These are phyloP conservation scores for Schrenkiella parvula DNA, from an alignment of 345 rosid species.

Conservation along the genomic window DNA sequence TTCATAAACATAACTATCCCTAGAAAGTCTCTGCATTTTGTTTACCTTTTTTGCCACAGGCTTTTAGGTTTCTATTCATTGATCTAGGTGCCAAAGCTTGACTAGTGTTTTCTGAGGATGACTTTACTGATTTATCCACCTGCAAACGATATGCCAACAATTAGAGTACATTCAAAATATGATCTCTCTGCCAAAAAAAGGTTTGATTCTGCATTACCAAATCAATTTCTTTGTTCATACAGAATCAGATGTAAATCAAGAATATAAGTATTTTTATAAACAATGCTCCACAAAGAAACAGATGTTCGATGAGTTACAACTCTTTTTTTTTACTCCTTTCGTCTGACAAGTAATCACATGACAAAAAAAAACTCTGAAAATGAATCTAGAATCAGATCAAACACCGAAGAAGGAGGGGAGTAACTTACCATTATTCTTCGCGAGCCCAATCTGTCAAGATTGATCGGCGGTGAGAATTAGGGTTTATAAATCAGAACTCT, in stretches of 20 bases:
- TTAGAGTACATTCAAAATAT: neutral
- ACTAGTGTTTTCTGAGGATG: neutral
- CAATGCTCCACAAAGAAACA: neutral
- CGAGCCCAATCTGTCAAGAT: neutral
- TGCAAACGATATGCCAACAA: neutral
- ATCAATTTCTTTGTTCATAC: neutral
- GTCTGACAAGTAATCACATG: neutral
- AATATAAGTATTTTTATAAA: neutral
- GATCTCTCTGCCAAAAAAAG: neutral
- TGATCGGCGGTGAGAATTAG: neutral
- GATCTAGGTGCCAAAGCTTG: slow-evolving; percentile 8
- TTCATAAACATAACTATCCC: neutral
- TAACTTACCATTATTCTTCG: slow-evolving; percentile 13
- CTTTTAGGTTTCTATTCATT: neutral
- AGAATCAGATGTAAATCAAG: neutral
- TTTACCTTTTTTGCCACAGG: slow-evolving; percentile 19
- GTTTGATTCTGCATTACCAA: neutral
- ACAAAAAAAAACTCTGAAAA: neutral
- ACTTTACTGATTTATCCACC: slow-evolving; percentile 24
- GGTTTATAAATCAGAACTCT: neutral
- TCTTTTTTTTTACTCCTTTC: neutral
- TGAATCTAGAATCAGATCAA: neutral
- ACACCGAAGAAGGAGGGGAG: neutral
- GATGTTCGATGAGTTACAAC: neutral
- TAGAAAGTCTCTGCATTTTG: neutral